Evolutionary conservation across 352 stramenopile genomes (phyloP).

Genomic region (Phytophthora melonis): DNA sequence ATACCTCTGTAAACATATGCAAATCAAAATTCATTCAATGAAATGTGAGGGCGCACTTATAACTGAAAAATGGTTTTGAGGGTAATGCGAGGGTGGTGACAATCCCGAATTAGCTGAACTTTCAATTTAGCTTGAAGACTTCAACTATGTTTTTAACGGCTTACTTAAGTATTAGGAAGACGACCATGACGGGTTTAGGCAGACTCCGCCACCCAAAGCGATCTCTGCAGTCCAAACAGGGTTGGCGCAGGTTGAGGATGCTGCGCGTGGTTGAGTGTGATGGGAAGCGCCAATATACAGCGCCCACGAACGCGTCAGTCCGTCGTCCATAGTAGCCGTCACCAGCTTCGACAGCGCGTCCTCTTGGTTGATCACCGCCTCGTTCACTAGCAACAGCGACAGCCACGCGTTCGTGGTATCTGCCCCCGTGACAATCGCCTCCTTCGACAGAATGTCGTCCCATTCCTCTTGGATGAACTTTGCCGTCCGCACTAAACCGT

Average conservation of each 20-base stretch:
- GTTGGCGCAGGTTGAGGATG: constrained; percentile 54
- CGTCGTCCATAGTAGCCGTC: constrained; percentile 69
- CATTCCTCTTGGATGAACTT: constrained; percentile 81
- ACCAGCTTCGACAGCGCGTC: constrained; percentile 54
- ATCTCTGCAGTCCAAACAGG: background rate
- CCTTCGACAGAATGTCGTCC: constrained; percentile 80
- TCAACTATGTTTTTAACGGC: no score
- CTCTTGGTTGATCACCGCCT: constrained; percentile 67
- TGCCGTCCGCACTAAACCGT: constrained; percentile 65
- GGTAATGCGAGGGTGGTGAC: no score
- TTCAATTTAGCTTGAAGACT: no score
- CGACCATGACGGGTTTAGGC: background rate
- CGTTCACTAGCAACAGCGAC: constrained; percentile 79
- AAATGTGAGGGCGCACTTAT: no score
- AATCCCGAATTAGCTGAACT: no score
- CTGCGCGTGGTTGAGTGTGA: constrained; percentile 11
- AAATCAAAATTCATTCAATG: no score
- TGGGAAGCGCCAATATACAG: no score
- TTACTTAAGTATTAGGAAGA: background rate
- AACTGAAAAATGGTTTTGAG: no score
- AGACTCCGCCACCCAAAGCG: background rate
- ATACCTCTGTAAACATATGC: no score
- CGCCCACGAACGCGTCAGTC: constrained; percentile 73
- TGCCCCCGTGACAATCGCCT: constrained; percentile 57
- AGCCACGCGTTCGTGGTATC: constrained; percentile 69